Evolutionary conservation across 2,329 filamentous ascomycete species (phyloP), one percentile per base, ranked within the genome.

Genomic region (Nothomitra cinnamomea): DNA sequence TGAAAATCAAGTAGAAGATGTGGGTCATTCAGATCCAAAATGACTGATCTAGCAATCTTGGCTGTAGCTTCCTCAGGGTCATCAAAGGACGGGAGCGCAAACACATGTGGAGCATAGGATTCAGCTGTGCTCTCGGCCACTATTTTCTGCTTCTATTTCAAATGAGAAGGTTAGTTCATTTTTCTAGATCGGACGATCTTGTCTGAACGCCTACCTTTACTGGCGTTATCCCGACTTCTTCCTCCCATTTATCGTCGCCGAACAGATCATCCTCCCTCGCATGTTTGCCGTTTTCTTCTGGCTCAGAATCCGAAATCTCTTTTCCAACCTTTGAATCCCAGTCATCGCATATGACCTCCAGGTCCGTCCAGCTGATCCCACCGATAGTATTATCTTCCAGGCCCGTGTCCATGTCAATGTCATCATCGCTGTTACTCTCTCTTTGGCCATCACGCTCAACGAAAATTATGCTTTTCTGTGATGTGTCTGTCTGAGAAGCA

Each of bases 11-110:
- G 73, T 1, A 98, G 76, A 3, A 98, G 78, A 60, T 87, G 77
- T 1, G 89, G 85, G 63, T 98, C 92, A 60, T 88, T 89, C 66
- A 92, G 76, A 61, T 96, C 89, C 52, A 98, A 74, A 1, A 82
- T 78, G 22, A 95, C 83, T 45, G 81, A 82, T 66, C 87, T 89
- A 2, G 85, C 81, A 43, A 88, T 75, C 58, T 79, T 79, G 13
- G 81, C 74, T 1, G 85, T 88, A 3, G 80, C 77, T 54, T 78
- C 74, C 61, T 89, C 81, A 15, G 89, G 92, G 57, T 94, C 79
- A 62, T 94, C 86, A 59, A 95, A 82, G 2, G 81, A 80, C 1
- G 85, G 83, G 1, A 85, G 74, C 1, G 76, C 73, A 55, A 82
- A 48, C 13, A 48, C 81, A 28, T 78, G 72, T 42, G 78, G 73